Conservation (phyloP, 2,329 filamentous ascomycete genomes). For the Pseudogymnoascus sp. region DNA sequence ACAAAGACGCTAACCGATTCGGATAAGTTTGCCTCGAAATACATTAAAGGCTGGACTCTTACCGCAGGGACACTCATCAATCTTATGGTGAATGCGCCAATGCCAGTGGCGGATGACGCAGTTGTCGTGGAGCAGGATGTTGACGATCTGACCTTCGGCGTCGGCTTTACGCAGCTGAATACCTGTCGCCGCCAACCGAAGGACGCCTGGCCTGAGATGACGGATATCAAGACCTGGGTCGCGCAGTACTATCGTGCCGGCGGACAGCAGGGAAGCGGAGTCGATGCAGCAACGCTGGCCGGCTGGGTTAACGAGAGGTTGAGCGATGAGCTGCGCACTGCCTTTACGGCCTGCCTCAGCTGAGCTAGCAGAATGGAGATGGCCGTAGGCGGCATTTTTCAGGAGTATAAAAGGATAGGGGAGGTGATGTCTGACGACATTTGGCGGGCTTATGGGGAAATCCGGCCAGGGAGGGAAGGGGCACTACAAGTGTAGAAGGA, state of each 20-base stretch:
- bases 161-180: slow-evolving; percentile 89
- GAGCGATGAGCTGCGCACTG: neutral
- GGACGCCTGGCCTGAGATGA: slow-evolving; percentile 83
- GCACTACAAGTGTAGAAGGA: slow-evolving; percentile 5
- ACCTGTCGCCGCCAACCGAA: slow-evolving; percentile 70
- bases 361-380: neutral
- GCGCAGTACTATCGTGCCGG: slow-evolving; percentile 24
- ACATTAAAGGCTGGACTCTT: slow-evolving; percentile 83
- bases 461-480: neutral
- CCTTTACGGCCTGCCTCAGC: slow-evolving; percentile 1
- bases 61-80: slow-evolving; percentile 87
- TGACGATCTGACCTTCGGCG: slow-evolving; percentile 89
- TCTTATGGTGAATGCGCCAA: slow-evolving; percentile 79
- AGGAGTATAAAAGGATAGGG: slow-evolving; percentile 2
- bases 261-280: neutral
- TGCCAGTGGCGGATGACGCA: slow-evolving; percentile 62
- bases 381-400: neutral
- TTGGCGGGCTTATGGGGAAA: slow-evolving; percentile 7
- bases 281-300: neutral
- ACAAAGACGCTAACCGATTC: slow-evolving; percentile 89
- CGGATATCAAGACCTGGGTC: slow-evolving; percentile 76
- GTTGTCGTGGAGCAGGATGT: slow-evolving; percentile 81
- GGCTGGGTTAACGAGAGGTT: slow-evolving; percentile 8
- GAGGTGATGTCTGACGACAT: neutral
- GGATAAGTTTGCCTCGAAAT: slow-evolving; percentile 71